Base-by-base conservation (phyloP, 2,329 filamentous ascomycete genomes). In the Capronia coronata region DNA sequence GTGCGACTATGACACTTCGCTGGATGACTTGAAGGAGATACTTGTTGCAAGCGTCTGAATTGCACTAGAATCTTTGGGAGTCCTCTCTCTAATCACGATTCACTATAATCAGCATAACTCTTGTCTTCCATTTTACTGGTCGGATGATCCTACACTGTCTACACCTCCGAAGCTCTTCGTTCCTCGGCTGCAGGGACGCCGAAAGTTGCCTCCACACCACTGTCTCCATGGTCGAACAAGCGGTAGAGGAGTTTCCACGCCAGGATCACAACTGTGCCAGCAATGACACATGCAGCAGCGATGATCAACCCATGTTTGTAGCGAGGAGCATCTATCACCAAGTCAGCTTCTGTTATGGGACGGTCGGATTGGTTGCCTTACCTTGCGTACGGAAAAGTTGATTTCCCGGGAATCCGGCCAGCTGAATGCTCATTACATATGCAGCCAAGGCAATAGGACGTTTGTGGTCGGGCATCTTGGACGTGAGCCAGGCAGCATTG, bases 351-450 rank as follows among this genome's bases (percentile, higher is more conserved):
- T n/a, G n/a, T n/a, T n/a, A n/a, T n/a, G n/a, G 7, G 30, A 11
- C n/a, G 19, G 39, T 13, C 21, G 19, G 18, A 18, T 1, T 44
- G 22, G 13, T 1, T 44, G 22, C 7, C 44, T 19, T 13, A 60
- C 59, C 47, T 55, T 59, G 32, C 18, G 56, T 32, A 14, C 41
- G 51, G 42, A 61, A 61, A 7, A 61, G 48, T 41, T 60, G 55
- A 21, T 53, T 56, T 11, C 59, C 59, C 0, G 59, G 58, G 6
- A 61, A 59, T 35, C 59, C 59, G 1, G 59, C 59, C 4, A 60
- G 46, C 37, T 61, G 59, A 9, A 61, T 59, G 43, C 58, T 57
- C 58, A 61, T 61, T 0, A 60, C 59, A 59, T 61, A 61, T 25
- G 58, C 58, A 25, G 59, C 59, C 38, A 61, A 43, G 9, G 59